Percentiles rank a stretch among this genome's conserved stretches.
These are phyloP conservation scores for Rhodosporidiobolus sp. DNA, from an alignment of 768 basidiomycete genomes.

Conservation along the genomic window DNA sequence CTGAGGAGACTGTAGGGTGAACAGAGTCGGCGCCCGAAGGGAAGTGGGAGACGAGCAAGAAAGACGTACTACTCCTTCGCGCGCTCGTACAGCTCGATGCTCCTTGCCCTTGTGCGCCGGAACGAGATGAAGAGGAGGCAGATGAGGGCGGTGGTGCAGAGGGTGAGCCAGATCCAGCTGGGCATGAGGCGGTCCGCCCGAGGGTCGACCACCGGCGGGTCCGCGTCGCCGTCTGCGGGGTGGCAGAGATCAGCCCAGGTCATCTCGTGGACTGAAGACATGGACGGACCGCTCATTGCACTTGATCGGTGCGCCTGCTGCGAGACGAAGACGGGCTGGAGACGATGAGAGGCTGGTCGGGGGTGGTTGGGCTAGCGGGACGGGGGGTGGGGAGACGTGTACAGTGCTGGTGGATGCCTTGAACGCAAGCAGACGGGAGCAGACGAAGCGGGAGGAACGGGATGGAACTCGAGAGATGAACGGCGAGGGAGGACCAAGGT, in stretches of 20 bases:
- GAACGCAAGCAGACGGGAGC: too few species aligned
- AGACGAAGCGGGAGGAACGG: too few species aligned
- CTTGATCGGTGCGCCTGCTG: not conserved
- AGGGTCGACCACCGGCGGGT: constrained; percentile 30
- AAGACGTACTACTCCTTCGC: constrained; percentile 7
- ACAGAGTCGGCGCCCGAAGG: not conserved
- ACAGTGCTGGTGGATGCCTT: too few species aligned
- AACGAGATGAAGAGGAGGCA: constrained; percentile 30
- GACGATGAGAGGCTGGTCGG: too few species aligned
- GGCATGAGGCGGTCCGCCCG: constrained; percentile 13
- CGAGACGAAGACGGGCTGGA: not conserved
- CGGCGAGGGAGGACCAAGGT: too few species aligned
- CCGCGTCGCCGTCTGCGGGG: not conserved
- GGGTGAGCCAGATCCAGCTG: constrained; percentile 32
- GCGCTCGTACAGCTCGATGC: constrained; percentile 10
- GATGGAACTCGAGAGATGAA: not conserved
- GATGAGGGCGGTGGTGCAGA: constrained; percentile 12
- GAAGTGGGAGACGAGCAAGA: not conserved
- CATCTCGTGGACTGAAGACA: not conserved
- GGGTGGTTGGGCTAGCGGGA: not conserved
- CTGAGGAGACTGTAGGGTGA: not conserved
- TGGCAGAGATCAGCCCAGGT: too few species aligned
- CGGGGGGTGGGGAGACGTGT: too few species aligned
- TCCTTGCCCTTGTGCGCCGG: not conserved
- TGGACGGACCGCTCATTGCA: not conserved